Percentiles rank a stretch among this genome's conserved stretches.
Conservation (phyloP, 2,329 filamentous ascomycete species). For the Purpureocillium takamizusanense region DNA sequence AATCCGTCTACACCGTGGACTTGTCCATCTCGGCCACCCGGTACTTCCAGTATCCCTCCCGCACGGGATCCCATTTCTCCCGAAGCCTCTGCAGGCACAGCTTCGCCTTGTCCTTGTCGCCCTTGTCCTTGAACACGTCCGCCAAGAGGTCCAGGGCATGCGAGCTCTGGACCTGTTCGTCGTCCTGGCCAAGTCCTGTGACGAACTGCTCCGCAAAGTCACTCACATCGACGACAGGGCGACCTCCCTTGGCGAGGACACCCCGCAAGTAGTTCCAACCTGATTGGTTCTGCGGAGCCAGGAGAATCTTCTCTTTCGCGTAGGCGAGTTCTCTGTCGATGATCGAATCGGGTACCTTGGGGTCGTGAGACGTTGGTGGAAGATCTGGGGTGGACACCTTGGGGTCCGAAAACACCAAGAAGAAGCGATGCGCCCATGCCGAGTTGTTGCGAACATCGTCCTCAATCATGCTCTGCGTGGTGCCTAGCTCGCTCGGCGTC, state of each 20-base stretch:
- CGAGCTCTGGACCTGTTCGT: constrained; percentile 48
- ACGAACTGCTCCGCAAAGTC: constrained; percentile 44
- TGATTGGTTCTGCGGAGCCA: constrained; percentile 88
- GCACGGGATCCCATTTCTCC: constrained; percentile 82
- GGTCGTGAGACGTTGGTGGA: constrained; percentile 42
- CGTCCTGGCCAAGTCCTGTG: constrained; percentile 32
- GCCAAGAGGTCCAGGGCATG: constrained; percentile 65
- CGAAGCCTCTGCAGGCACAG: constrained; percentile 65
- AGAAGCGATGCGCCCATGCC: constrained; percentile 96
- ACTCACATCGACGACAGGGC: constrained; percentile 34
- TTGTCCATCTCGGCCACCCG: constrained; percentile 17
- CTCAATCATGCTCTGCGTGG: constrained; percentile 63
- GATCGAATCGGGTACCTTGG: constrained; percentile 49
- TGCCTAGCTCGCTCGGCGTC: constrained; percentile 60
- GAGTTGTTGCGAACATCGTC: constrained; percentile 90
- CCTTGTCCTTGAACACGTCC: constrained; percentile 53
- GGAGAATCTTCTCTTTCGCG: constrained; percentile 60
- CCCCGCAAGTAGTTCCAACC: constrained; percentile 89
- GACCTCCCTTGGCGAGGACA: constrained; percentile 57
- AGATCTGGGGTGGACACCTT: constrained; percentile 34
- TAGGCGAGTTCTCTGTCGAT: constrained; percentile 69
- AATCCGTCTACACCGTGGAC: not conserved
- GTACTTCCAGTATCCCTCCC: constrained; percentile 86
- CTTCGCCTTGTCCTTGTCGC: constrained; percentile 52
- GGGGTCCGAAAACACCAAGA: constrained; percentile 69